Evolutionary conservation across 768 basidiomycete genomes (phyloP), one percentile per base, ranked within the genome.

Genomic region (Tulasnella sp.): DNA sequence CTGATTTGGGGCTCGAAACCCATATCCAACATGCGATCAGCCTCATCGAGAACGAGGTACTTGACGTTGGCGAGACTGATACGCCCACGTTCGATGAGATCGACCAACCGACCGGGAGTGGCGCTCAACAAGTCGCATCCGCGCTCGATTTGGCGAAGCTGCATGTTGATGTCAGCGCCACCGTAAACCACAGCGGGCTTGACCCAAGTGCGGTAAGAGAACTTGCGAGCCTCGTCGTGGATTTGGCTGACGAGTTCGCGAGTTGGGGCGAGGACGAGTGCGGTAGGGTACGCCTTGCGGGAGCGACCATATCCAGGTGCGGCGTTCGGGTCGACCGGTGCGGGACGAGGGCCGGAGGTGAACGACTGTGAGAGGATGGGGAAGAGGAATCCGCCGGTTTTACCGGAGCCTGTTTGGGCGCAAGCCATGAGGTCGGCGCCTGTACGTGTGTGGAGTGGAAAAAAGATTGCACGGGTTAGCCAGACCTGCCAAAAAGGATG

Each of bases 21-120:
- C 98, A 99, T 99, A 88, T 99, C 98, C 84, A 99, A 90, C 98
- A 99, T 99, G 84, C 98, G 94, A 88, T 99, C 98, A 81, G 98
- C 98, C 88, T 99, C 98, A 83, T 99, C 98, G 77, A 99, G 92
- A 38, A 99, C 98, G 79, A 99, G 93, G 86, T 98, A 99, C 83
- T 95, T 93, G 88, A 99, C 92, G 87, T 98, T 98, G 82, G 95
- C 91, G 81, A 99, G 90, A 84, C 94, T 95, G 89, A 99, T 98
- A 80, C 94, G 91, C 18, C 98, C 98, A 83, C 98, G 94, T 87
- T 99, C 98, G 82, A 99, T 97, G 81, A 99, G 89, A 87, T 99
- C 98, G 81, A 99, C 97, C 71, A 99, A 93, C 85, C 98, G 97
- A 81, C 95, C 95, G 34, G 98, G 98, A 19, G 98, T 99, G 78